Conservation (phyloP, 192 early-diverging fungal species). For the Backusella tarrabulga region DNA sequence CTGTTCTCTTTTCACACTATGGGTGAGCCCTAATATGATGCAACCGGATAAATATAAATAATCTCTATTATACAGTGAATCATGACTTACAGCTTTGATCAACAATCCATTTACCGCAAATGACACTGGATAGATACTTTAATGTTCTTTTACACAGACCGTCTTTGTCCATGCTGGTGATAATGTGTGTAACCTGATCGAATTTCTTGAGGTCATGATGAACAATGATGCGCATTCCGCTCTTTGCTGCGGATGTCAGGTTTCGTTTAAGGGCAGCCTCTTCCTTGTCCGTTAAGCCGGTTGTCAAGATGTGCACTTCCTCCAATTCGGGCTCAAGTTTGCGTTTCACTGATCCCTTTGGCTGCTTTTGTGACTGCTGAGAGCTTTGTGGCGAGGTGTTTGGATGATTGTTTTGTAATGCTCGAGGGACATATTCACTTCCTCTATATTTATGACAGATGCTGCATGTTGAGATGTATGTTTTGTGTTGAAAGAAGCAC, state of each 20-base stretch:
- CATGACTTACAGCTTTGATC: neutral
- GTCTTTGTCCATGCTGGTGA: neutral
- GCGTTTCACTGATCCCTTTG: neutral
- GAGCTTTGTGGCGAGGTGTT: neutral
- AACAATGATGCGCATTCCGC: neutral
- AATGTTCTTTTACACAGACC: neutral
- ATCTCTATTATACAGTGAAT: neutral
- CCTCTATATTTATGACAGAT: neutral
- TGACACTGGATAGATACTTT: neutral
- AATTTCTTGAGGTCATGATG: neutral
- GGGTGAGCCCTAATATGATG: neutral
- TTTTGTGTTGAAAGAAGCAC: neutral
- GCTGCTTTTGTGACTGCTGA: neutral
- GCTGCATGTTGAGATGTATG: neutral
- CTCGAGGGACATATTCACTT: neutral
- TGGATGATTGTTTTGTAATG: neutral
- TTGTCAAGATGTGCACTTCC: neutral
- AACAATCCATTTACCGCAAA: neutral
- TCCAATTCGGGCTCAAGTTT: neutral
- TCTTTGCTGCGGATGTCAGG: neutral
- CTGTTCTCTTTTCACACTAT: neutral
- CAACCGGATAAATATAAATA: neutral
- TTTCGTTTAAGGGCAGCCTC: neutral
- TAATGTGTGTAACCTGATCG: neutral
- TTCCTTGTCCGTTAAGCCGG: neutral